These are phyloP conservation scores for Lunularia cruciata DNA, from an alignment of 225 moss, liverwort and hornwort genomes.

Conservation along the genomic window DNA sequence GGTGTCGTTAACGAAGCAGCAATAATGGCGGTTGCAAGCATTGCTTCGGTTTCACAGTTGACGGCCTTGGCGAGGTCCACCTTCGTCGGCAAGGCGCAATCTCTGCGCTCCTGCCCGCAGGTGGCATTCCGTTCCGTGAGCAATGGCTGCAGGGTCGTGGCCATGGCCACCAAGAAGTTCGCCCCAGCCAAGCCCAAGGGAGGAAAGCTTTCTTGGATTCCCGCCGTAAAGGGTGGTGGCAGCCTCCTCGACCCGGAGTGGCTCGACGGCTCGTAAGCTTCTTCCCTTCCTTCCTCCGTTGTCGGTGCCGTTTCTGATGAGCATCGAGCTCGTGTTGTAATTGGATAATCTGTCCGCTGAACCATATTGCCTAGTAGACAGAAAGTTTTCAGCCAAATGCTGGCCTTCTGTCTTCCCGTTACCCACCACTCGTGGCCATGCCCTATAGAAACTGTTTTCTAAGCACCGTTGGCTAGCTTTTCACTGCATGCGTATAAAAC, in stretches of 20 bases:
- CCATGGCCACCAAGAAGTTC: constrained; percentile 85
- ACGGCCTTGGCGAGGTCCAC: constrained; percentile 59
- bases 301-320: too few species aligned
- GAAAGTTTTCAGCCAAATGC: too few species aligned
- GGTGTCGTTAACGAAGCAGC: neutral
- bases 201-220: constrained; percentile 93
- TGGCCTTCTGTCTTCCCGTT: too few species aligned
- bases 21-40: constrained; percentile 67
- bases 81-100: constrained; percentile 43
- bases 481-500: too few species aligned
- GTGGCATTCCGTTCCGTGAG: constrained; percentile 47
- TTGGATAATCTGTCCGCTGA: too few species aligned
- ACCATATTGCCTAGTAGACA: too few species aligned
- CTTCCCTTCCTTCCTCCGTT: neutral
- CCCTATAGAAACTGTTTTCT: too few species aligned
- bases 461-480: too few species aligned
- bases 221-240: constrained; percentile 61
- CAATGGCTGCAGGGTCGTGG: constrained; percentile 76
- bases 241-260: constrained; percentile 84
- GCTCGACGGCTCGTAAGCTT: constrained; percentile 87
- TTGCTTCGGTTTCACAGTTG: constrained; percentile 62
- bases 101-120: constrained; percentile 46
- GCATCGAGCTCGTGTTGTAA: too few species aligned
- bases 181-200: constrained; percentile 40
- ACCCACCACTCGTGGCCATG: too few species aligned